Evolutionary conservation across 192 early-diverging fungal species (phyloP).

Genomic region (Umbelopsis ramanniana): DNA sequence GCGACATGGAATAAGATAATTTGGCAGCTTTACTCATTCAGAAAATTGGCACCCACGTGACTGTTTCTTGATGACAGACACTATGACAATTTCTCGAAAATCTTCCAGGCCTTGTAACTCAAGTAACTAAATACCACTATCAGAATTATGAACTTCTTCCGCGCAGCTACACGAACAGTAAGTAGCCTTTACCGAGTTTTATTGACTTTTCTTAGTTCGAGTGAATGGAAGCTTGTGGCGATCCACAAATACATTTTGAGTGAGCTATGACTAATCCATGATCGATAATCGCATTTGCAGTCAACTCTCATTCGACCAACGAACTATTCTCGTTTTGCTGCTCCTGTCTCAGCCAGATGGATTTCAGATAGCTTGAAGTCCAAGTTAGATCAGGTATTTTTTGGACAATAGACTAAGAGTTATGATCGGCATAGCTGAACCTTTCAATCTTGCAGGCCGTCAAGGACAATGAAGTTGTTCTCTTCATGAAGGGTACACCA

Average conservation of each 20-base stretch:
- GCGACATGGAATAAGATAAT: too few species aligned
- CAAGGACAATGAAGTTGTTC: slow-evolving; percentile 71
- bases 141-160: slow-evolving; percentile 35
- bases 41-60: too few species aligned
- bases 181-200: background rate
- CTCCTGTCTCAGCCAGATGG: slow-evolving; percentile 33
- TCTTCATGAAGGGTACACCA: slow-evolving; percentile 98
- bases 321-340: slow-evolving; percentile 17
- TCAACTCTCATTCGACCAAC: slow-evolving; percentile 29
- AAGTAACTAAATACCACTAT: background rate
- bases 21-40: too few species aligned
- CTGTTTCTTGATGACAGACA: background rate
- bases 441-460: slow-evolving; percentile 49
- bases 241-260: background rate
- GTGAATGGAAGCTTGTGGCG: background rate
- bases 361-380: slow-evolving; percentile 27
- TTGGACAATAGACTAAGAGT: background rate
- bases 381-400: slow-evolving; percentile 32
- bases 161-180: slow-evolving; percentile 35
- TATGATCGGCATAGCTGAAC: background rate
- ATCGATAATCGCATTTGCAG: background rate
- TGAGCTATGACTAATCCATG: background rate
- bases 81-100: background rate
- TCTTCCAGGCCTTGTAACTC: background rate
- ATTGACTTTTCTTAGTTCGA: background rate